These are phyloP conservation scores for Lonicera japonica DNA, from an alignment of 129 eudicot genomes.

Conservation along the genomic window DNA sequence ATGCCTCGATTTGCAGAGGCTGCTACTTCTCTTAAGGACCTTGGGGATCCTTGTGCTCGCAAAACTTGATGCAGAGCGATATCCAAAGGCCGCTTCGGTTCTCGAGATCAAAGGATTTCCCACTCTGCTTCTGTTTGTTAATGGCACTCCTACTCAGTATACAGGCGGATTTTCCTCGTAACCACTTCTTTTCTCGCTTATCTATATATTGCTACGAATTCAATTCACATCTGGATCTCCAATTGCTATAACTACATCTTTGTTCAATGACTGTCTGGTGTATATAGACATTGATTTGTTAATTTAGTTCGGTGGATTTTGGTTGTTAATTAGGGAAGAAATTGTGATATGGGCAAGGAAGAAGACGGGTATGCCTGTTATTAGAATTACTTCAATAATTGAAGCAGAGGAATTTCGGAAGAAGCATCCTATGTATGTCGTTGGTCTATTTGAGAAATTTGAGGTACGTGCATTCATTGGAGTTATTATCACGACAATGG, in stretches of 20 bases:
- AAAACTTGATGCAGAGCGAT: slow-evolving; percentile 75
- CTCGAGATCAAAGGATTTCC: slow-evolving; percentile 90
- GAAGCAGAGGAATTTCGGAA: slow-evolving; percentile 62
- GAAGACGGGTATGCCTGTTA: slow-evolving; percentile 82
- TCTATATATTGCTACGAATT: background rate
- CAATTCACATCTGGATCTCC: background rate
- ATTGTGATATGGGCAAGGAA: slow-evolving; percentile 83
- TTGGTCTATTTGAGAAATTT: slow-evolving; percentile 62
- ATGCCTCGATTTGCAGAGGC: slow-evolving; percentile 97
- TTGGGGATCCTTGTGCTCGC: slow-evolving; percentile 44
- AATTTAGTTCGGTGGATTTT: slow-evolving; percentile 19
- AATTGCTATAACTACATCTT: background rate
- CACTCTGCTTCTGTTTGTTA: slow-evolving; percentile 65
- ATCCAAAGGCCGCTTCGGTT: slow-evolving; percentile 64
- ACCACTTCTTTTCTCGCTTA: slow-evolving; percentile 10
- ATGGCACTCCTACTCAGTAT: slow-evolving; percentile 65
- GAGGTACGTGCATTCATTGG: slow-evolving; percentile 40
- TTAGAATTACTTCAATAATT: slow-evolving; percentile 45
- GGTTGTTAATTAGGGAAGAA: slow-evolving; percentile 61
- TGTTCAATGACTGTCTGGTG: background rate
- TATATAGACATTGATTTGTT: slow-evolving; percentile 4
- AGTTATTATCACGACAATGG: no score
- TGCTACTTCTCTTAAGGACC: slow-evolving; percentile 51
- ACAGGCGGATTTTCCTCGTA: slow-evolving; percentile 83
- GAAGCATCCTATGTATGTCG: slow-evolving; percentile 54